phyloP scores from a whole-genome alignment of 805 yeast genomes.

The Pichia membranifaciens region DNA sequence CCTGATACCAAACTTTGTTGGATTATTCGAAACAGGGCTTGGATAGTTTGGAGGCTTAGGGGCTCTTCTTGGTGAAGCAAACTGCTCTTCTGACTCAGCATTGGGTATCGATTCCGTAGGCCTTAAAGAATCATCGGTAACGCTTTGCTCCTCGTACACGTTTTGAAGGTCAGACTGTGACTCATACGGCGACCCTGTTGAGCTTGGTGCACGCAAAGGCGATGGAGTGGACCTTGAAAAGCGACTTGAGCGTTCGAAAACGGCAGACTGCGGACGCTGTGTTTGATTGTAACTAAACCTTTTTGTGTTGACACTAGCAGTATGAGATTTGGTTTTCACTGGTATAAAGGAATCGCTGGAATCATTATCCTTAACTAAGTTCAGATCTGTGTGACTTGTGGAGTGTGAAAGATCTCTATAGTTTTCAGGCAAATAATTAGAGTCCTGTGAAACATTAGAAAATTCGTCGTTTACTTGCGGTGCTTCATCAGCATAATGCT shows the following conservation, averaged over 20 bases:
- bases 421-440: no score
- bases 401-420: not conserved
- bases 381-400: not conserved
- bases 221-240: constrained; percentile 4
- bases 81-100: constrained; percentile 19
- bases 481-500: not conserved
- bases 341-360: not conserved
- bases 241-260: not conserved
- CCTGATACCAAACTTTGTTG: constrained; percentile 23
- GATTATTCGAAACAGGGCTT: constrained; percentile 23
- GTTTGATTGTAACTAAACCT: constrained; percentile 10
- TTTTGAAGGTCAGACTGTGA: not conserved
- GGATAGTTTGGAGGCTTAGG: constrained; percentile 55
- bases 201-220: constrained; percentile 1
- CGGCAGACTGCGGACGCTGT: constrained; percentile 18
- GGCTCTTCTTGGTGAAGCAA: constrained; percentile 65
- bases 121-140: not conserved
- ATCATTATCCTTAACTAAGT: not conserved
- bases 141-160: not conserved
- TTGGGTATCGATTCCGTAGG: not conserved
- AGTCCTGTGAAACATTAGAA: no score
- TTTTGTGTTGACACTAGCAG: not conserved
- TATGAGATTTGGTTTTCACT: not conserved
- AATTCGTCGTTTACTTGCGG: no score
- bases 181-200: not conserved